Conservation (phyloP, 306 rosid genomes). For the Pyrus betulifolia region DNA sequence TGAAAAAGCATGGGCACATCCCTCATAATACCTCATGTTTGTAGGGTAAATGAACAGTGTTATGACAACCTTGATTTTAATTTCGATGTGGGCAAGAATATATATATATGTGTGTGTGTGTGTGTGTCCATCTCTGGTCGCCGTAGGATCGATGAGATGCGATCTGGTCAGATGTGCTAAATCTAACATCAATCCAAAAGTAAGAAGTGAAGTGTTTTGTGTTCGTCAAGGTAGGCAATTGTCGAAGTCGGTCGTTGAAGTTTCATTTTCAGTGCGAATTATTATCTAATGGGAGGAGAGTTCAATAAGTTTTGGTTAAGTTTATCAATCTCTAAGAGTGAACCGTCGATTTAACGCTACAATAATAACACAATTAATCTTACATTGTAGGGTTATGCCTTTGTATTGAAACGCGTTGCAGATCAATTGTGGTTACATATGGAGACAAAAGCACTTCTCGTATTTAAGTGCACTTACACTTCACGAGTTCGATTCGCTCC, state of each 20-base stretch:
- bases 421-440: too few relatives aligned
- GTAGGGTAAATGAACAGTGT: neutral
- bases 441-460: too few relatives aligned
- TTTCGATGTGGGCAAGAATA: neutral
- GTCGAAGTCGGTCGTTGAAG: neutral
- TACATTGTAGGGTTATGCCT: too few relatives aligned
- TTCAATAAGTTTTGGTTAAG: too few relatives aligned
- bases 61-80: neutral
- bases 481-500: neutral
- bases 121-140: neutral
- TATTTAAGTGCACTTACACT: neutral
- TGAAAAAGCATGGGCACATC: slow-evolving; percentile 14
- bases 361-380: too few relatives aligned
- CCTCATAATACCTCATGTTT: neutral
- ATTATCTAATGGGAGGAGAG: neutral
- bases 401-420: too few relatives aligned
- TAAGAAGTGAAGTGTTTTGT: neutral
- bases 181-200: neutral
- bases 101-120: neutral
- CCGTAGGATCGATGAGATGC: neutral
- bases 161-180: neutral
- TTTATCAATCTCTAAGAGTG: too few relatives aligned
- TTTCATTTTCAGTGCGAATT: neutral
- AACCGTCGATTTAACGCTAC: too few relatives aligned
- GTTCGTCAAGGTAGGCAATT: neutral